phyloP scores from a whole-genome alignment of 805 yeast genomes.

The Candida incommunis region DNA sequence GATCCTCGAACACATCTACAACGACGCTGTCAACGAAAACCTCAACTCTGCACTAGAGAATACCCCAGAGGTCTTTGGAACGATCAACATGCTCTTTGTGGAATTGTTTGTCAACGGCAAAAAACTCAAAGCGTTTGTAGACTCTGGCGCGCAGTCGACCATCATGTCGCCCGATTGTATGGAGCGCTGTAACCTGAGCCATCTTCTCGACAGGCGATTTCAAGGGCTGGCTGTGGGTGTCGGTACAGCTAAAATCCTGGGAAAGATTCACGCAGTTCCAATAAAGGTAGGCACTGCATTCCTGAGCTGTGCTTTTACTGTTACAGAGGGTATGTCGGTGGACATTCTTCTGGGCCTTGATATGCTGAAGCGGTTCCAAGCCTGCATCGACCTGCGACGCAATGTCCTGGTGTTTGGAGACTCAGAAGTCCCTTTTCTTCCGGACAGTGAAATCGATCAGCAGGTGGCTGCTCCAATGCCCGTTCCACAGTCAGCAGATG shows the following conservation, averaged over 20 bases:
- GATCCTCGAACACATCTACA: constrained; percentile 53
- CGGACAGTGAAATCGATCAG: constrained; percentile 46
- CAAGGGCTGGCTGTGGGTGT: constrained; percentile 83
- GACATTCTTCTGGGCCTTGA: constrained; percentile 82
- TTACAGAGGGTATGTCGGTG: constrained; percentile 38
- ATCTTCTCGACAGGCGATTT: constrained; percentile 67
- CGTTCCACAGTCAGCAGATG: not conserved
- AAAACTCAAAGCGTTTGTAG: constrained; percentile 84
- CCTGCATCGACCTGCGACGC: constrained; percentile 56
- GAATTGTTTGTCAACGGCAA: constrained; percentile 64
- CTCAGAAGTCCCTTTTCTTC: constrained; percentile 55
- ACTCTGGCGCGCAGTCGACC: constrained; percentile 90
- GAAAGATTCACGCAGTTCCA: constrained; percentile 81
- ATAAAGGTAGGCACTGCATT: constrained; percentile 54
- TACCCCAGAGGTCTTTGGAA: constrained; percentile 79
- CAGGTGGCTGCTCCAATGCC: constrained; percentile 5
- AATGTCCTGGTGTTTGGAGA: constrained; percentile 60
- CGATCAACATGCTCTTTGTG: constrained; percentile 74
- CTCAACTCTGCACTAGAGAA: constrained; percentile 68
- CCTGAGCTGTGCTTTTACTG: constrained; percentile 56
- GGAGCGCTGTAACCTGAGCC: constrained; percentile 50
- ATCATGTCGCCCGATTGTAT: constrained; percentile 69
- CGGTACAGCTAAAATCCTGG: constrained; percentile 65
- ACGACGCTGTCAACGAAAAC: constrained; percentile 67
- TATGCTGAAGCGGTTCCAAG: constrained; percentile 78